Conservation (phyloP, 768 basidiomycete genomes). For the Leccinum pellstonianum region DNA sequence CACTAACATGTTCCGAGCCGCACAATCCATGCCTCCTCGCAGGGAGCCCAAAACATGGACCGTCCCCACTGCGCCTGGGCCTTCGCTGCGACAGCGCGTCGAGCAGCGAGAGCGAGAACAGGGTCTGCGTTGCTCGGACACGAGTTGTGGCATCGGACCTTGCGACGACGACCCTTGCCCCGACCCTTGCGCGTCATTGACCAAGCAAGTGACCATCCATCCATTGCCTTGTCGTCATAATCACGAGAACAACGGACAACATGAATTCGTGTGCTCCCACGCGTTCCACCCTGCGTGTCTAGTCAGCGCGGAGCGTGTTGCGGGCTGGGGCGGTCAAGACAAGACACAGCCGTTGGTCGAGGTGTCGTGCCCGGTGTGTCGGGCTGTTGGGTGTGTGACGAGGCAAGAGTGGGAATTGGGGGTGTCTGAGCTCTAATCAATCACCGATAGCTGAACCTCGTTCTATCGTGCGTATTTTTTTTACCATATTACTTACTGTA, state of each 20-base stretch:
- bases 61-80: constrained; percentile 62
- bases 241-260: constrained; percentile 6
- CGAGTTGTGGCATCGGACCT: constrained; percentile 73
- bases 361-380: constrained; percentile 74
- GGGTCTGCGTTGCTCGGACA: constrained; percentile 69
- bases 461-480: constrained; percentile 6
- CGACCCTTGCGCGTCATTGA: constrained; percentile 20
- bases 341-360: constrained; percentile 46
- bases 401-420: constrained; percentile 62
- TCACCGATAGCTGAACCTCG: background rate
- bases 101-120: constrained; percentile 72
- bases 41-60: constrained; percentile 51
- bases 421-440: constrained; percentile 31
- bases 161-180: constrained; percentile 67
- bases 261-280: constrained; percentile 51
- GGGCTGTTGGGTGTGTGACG: constrained; percentile 58
- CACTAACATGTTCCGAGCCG: constrained; percentile 23
- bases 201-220: constrained; percentile 27
- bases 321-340: constrained; percentile 57
- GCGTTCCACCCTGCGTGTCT: constrained; percentile 72
- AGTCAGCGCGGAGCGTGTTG: constrained; percentile 63
- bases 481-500: background rate
- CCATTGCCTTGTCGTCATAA: constrained; percentile 13
- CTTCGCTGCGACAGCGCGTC: constrained; percentile 68
- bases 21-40: constrained; percentile 26